These are phyloP conservation scores for Spirogloea muscicola DNA, from an alignment of 139 green algal genomes.

Conservation along the genomic window DNA sequence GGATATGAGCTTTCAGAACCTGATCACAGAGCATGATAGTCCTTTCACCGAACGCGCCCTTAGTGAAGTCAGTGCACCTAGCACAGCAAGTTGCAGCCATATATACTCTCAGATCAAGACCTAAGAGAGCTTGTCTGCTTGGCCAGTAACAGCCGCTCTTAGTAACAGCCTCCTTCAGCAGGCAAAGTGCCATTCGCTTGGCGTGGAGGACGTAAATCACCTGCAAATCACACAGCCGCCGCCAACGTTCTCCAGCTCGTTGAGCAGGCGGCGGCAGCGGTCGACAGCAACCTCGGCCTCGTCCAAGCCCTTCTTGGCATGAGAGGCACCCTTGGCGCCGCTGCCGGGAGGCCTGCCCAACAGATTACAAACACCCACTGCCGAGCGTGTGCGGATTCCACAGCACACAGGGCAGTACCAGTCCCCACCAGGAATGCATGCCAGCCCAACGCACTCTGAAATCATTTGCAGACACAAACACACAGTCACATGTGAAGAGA, in stretches of 20 bases:
- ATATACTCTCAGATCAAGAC: background rate
- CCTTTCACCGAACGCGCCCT: conserved; percentile 64
- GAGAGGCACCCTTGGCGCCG: too few species aligned
- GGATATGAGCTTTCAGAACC: too few species aligned
- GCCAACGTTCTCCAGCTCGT: conserved; percentile 49
- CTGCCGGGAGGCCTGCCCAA: too few species aligned
- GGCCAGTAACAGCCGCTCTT: too few species aligned
- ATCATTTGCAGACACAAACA: background rate
- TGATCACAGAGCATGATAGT: conserved; percentile 91
- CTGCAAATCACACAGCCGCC: conserved; percentile 81
- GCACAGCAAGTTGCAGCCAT: conserved; percentile 57
- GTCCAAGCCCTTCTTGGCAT: too few species aligned
- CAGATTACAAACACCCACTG: too few species aligned
- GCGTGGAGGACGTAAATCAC: too few species aligned
- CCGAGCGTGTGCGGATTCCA: too few species aligned
- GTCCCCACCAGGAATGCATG: background rate
- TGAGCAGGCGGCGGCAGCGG: conserved; percentile 35
- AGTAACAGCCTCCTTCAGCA: too few species aligned
- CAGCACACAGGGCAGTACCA: conserved; percentile 69
- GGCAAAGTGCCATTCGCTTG: too few species aligned
- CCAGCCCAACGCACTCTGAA: conserved; percentile 35
- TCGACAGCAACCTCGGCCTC: too few species aligned
- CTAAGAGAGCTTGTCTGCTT: too few species aligned
- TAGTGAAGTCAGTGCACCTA: conserved; percentile 52
- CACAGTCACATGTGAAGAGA: background rate